Evolutionary conservation across 495 filamentous ascomycete species (phyloP).

Genomic region (Umbilicaria muhlenbergii): DNA sequence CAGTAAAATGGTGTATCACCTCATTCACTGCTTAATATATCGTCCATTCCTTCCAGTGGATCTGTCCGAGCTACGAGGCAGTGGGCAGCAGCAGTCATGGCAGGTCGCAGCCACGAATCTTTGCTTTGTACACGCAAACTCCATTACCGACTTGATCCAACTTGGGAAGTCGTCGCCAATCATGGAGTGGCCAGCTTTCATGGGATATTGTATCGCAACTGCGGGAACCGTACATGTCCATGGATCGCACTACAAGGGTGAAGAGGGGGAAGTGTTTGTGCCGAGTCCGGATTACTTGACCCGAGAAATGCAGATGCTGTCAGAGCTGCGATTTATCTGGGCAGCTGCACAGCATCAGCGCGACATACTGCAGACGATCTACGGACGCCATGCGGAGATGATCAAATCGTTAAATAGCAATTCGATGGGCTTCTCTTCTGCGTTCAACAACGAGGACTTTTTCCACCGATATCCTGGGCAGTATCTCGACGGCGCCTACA

Average conservation of each 20-base stretch:
- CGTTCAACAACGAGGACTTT: constrained; percentile 76
- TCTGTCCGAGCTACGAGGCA: constrained; percentile 58
- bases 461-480: constrained; percentile 58
- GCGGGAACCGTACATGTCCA: constrained; percentile 78
- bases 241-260: constrained; percentile 60
- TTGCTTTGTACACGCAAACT: constrained; percentile 76
- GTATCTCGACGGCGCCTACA: constrained; percentile 35
- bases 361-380: constrained; percentile 58
- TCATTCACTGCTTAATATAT: constrained; percentile 73
- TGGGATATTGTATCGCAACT: constrained; percentile 67
- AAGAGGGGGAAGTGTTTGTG: constrained; percentile 46
- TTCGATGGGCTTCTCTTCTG: constrained; percentile 53
- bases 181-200: constrained; percentile 70
- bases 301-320: constrained; percentile 62
- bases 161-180: constrained; percentile 47
- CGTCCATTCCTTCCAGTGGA: constrained; percentile 75
- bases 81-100: constrained; percentile 77
- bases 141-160: constrained; percentile 69
- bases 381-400: constrained; percentile 54
- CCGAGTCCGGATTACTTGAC: constrained; percentile 55
- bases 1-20: constrained; percentile 70
- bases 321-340: constrained; percentile 58
- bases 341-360: constrained; percentile 64
- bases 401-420: constrained; percentile 52
- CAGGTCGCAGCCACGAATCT: constrained; percentile 78